Conservation (phyloP, 495 filamentous ascomycete genomes). For the Xylona heveae region DNA sequence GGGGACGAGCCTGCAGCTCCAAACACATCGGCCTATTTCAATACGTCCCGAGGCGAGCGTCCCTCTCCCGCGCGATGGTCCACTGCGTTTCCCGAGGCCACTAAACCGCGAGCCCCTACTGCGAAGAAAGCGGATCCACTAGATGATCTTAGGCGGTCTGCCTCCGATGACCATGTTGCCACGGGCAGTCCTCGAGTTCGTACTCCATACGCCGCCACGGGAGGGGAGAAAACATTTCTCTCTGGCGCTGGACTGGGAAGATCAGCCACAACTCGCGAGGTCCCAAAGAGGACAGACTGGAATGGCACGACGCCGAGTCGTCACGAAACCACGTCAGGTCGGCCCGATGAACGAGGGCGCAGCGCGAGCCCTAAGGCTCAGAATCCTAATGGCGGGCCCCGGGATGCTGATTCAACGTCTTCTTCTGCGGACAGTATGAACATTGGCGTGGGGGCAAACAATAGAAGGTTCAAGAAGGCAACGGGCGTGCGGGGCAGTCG, state of each 20-base stretch:
- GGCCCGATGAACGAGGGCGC: too few species aligned
- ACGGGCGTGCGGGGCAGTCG: too few species aligned
- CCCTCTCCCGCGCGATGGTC: slow-evolving; percentile 9
- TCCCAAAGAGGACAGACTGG: too few species aligned
- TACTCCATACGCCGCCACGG: slow-evolving; percentile 43
- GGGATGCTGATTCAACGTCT: too few species aligned
- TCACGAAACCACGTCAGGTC: too few species aligned
- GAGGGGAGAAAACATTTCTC: slow-evolving; percentile 48
- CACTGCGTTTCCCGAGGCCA: slow-evolving; percentile 6
- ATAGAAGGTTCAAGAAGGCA: too few species aligned
- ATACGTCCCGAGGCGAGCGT: slow-evolving; percentile 10
- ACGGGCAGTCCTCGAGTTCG: slow-evolving; percentile 26
- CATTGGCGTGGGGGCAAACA: too few species aligned
- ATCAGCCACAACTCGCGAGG: too few species aligned
- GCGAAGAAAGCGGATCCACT: slow-evolving; percentile 24
- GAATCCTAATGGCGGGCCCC: too few species aligned
- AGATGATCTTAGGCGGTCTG: slow-evolving; percentile 21
- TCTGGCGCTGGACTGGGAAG: slow-evolving; percentile 21
- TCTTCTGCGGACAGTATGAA: too few species aligned
- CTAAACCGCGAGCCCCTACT: slow-evolving; percentile 19
- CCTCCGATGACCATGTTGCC: not conserved
- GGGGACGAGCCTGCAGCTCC: slow-evolving; percentile 34
- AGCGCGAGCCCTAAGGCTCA: too few species aligned
- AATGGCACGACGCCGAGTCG: too few species aligned
- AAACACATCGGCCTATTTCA: slow-evolving; percentile 28